Conservation (phyloP, 2,329 filamentous ascomycete genomes). For the Penicillium sumatraense region DNA sequence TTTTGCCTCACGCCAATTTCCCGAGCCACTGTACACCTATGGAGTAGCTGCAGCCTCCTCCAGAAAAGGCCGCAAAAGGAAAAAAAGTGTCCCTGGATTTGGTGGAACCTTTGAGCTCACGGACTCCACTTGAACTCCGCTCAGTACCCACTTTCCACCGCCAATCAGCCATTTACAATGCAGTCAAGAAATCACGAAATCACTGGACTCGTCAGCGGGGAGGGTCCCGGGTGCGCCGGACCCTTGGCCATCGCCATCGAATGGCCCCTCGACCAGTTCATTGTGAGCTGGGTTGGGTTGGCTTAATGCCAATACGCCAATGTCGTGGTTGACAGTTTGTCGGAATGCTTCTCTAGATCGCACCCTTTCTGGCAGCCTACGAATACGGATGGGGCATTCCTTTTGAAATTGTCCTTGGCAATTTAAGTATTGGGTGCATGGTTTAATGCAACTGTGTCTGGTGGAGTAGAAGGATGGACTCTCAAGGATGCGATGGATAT, state of each 20-base stretch:
- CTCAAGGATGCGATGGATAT: slow-evolving; percentile 1
- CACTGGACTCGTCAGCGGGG: slow-evolving; percentile 2
- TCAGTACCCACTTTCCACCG: not conserved
- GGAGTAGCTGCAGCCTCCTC: no score
- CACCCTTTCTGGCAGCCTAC: no score
- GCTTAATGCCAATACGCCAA: not conserved
- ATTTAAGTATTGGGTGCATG: no score
- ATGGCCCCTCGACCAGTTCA: not conserved
- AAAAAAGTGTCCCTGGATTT: not conserved
- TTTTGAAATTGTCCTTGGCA: no score
- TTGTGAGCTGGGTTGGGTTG: not conserved
- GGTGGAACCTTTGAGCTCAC: not conserved
- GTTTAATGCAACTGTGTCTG: not conserved
- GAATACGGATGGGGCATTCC: no score
- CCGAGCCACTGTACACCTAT: not conserved
- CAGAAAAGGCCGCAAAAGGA: not conserved
- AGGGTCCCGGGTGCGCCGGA: not conserved
- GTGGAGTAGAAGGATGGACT: not conserved
- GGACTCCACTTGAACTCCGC: not conserved
- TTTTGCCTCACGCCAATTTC: not conserved
- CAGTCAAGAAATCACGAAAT: not conserved
- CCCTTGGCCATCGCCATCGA: not conserved
- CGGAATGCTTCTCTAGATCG: not conserved
- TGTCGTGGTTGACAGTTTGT: not conserved
- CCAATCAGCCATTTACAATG: not conserved